phyloP scores from a whole-genome alignment of 108 stramenopile species.

The Nitzschia palea region DNA sequence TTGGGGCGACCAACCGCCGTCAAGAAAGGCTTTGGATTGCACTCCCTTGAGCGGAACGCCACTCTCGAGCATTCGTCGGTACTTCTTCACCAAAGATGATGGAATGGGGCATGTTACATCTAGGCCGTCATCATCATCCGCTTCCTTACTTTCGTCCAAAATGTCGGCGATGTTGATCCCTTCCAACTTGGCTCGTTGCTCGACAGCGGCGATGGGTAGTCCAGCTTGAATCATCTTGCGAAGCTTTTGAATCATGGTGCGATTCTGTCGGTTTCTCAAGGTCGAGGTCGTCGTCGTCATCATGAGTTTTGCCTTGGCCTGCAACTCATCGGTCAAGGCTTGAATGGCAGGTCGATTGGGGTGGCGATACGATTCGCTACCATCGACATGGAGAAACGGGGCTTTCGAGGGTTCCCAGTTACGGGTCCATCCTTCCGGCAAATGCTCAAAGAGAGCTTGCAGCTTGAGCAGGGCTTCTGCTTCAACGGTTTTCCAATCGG shows the following conservation, averaged over 20 bases:
- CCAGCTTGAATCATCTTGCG: conserved; percentile 48
- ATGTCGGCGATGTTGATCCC: conserved; percentile 44
- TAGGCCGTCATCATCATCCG: neutral
- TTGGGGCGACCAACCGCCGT: conserved; percentile 8
- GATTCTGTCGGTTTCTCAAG: conserved; percentile 1
- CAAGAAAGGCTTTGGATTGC: conserved; percentile 5
- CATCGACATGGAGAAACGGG: conserved; percentile 18
- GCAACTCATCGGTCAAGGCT: neutral
- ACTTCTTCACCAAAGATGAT: conserved; percentile 48
- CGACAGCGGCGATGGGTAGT: conserved; percentile 41
- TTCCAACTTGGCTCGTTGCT: conserved; percentile 46
- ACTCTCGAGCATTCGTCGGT: conserved; percentile 35
- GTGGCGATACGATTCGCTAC: conserved; percentile 9
- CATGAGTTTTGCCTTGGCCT: neutral
- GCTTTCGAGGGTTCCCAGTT: conserved; percentile 6
- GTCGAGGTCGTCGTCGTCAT: neutral
- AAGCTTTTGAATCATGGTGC: conserved; percentile 39
- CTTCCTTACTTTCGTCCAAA: neutral
- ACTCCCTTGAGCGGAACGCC: conserved; percentile 18
- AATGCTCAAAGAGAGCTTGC: neutral
- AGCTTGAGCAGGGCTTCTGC: too few relatives aligned
- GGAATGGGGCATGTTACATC: neutral
- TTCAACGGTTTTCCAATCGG: too few relatives aligned
- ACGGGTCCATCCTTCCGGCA: conserved; percentile 23
- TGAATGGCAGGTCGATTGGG: conserved; percentile 5